Percentiles rank a stretch among this genome's conserved stretches.
Evolutionary conservation across 768 basidiomycete genomes (phyloP).

Genomic region (Termitomyces sp.): DNA sequence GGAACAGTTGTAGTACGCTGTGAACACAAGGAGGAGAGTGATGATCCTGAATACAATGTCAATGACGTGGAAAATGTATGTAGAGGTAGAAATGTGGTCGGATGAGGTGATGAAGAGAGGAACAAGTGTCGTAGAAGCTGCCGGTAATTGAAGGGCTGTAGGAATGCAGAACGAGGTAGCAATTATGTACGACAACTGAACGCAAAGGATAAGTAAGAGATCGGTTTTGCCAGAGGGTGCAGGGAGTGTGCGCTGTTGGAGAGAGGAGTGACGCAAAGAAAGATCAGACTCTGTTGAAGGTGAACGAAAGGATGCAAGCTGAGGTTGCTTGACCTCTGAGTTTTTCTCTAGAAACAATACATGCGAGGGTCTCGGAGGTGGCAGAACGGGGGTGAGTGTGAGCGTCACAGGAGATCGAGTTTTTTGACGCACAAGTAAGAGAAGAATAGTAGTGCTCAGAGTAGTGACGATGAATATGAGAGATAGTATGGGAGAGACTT

Average conservation of each 20-base stretch:
- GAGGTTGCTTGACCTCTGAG: not conserved
- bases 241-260: not conserved
- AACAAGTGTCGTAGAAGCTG: not conserved
- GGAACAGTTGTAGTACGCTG: slow-evolving; percentile 1
- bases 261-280: not conserved
- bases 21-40: not conserved
- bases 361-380: slow-evolving; percentile 2
- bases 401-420: not conserved
- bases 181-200: slow-evolving; percentile 1
- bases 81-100: not conserved
- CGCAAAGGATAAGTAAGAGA: slow-evolving; percentile 1
- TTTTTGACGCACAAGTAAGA: not conserved
- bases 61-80: not conserved
- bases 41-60: not conserved
- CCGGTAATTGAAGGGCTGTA: not conserved
- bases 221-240: not conserved
- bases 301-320: not conserved
- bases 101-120: not conserved
- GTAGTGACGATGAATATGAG: slow-evolving; percentile 6
- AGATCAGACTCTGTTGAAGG: not conserved
- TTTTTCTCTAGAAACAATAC: not conserved
- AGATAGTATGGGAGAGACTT: slow-evolving; percentile 3
- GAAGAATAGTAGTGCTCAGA: not conserved
- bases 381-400: not conserved
- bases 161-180: slow-evolving; percentile 1